phyloP scores from a whole-genome alignment of 176 grass and related monocot species.

The Olyra latifolia region DNA sequence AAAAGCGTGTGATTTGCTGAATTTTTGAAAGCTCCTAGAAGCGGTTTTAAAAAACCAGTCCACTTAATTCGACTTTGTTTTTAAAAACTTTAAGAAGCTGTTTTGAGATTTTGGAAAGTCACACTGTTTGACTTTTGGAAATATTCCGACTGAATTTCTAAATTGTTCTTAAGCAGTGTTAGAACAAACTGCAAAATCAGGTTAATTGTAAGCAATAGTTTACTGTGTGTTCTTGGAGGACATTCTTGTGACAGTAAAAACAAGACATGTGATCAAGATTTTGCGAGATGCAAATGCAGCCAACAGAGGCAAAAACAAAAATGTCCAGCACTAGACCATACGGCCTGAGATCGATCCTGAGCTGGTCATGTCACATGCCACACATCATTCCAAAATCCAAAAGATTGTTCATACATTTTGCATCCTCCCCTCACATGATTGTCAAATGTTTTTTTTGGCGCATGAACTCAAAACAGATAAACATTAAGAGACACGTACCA shows the following conservation, averaged over 20 bases:
- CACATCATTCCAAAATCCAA: background rate
- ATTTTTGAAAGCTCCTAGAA: too few relatives aligned
- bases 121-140: too few relatives aligned
- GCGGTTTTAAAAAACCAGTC: too few relatives aligned
- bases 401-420: background rate
- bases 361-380: background rate
- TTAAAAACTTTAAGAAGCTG: too few relatives aligned
- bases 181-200: background rate
- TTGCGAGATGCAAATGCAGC: background rate
- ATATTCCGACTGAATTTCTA: too few relatives aligned
- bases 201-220: background rate
- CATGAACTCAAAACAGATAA: background rate
- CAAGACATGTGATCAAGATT: background rate
- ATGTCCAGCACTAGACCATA: constrained; percentile 1
- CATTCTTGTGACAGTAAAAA: background rate
- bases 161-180: too few relatives aligned
- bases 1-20: too few relatives aligned
- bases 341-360: background rate
- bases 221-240: background rate
- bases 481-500: background rate
- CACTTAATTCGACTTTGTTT: too few relatives aligned
- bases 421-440: background rate
- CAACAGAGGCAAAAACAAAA: background rate
- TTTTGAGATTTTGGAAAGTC: too few relatives aligned
- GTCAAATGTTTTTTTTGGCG: background rate